Conservation (phyloP, 345 rosid species). For the Aurinia saxatilis region DNA sequence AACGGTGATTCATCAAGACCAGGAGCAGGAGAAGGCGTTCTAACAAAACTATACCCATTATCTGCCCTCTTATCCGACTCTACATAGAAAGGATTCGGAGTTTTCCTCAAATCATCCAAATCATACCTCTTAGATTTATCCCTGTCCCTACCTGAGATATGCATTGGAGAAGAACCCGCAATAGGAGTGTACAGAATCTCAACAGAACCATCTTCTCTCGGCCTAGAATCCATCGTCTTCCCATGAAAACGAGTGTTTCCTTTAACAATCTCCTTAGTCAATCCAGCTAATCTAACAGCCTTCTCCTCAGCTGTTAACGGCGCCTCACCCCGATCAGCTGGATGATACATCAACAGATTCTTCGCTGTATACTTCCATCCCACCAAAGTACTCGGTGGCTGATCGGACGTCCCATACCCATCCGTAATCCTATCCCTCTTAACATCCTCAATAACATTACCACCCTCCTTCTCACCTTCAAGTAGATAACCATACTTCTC, state of each 20-base stretch:
- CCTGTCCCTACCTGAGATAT: conserved; percentile 51
- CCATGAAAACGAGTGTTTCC: conserved; percentile 85
- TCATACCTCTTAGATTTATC: conserved; percentile 82
- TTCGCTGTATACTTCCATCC: conserved; percentile 86
- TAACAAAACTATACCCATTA: conserved; percentile 83
- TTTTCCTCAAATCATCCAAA: conserved; percentile 81
- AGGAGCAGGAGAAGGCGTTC: conserved; percentile 93
- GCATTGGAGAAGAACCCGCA: conserved; percentile 66
- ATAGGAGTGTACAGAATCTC: conserved; percentile 86
- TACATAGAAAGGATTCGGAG: conserved; percentile 66
- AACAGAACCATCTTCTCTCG: conserved; percentile 62
- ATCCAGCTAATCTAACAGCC: conserved; percentile 51
- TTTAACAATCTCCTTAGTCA: conserved; percentile 71
- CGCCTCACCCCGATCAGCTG: conserved; percentile 83
- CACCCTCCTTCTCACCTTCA: conserved; percentile 52
- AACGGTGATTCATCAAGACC: conserved; percentile 90
- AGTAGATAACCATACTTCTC: conserved; percentile 57
- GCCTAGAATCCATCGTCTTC: conserved; percentile 75
- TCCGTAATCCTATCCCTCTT: conserved; percentile 79
- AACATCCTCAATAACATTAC: conserved; percentile 43
- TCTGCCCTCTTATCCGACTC: conserved; percentile 73
- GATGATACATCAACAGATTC: conserved; percentile 96
- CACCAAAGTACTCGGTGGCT: conserved; percentile 77
- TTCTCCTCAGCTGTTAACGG: conserved; percentile 71
- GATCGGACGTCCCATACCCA: conserved; percentile 93